Base-by-base conservation (phyloP, 106 monocot genomes). In the Narthecium ossifragum region DNA sequence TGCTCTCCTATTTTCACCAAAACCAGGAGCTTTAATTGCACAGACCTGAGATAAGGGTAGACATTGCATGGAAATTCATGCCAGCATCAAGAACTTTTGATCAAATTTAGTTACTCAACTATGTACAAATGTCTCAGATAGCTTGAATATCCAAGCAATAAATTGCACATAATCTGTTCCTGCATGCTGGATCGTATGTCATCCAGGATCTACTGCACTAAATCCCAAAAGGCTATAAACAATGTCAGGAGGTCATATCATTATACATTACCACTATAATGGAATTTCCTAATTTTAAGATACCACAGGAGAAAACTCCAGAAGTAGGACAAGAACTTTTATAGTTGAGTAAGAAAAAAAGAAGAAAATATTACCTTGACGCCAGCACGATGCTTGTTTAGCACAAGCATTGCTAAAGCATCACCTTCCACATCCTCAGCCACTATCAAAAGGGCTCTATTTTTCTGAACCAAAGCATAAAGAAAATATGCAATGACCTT, bases 21-120 rank as follows among this genome's bases (percentile, higher is more conserved):
- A 93, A 38, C 92, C 93, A 64, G 93, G 93, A 61, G 93, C 78
- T 77, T 88, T 93, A 30, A 93, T 64, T 11, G 85, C 93, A 82
- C 93, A 93, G 27, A 93, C 79, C 93, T 93, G 66, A 8, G 68
- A 30, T 43, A 6, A 49, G 26, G 24, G 10, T 6, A 54, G 14
- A 22, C 1, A 22, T 24, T 22, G 22, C 21, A 13, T 18, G 23
- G 32, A 47, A 22, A 50, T 51, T 50, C 8, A 50, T 51, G 17
- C 8, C 24, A 22, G 1, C 12, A 21, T 51, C 31, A 30, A 50
- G 14, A n/a, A 61, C n/a, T n/a, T n/a, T n/a, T n/a, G n/a, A n/a
- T n/a, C n/a, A n/a, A n/a, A n/a, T n/a, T n/a, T n/a, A n/a, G n/a
- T n/a, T n/a, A n/a, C n/a, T n/a, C n/a, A n/a, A n/a, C n/a, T n/a